Evolutionary conservation across 805 yeast genomes (phyloP).

Genomic region (Metschnikowia kofuensis): DNA sequence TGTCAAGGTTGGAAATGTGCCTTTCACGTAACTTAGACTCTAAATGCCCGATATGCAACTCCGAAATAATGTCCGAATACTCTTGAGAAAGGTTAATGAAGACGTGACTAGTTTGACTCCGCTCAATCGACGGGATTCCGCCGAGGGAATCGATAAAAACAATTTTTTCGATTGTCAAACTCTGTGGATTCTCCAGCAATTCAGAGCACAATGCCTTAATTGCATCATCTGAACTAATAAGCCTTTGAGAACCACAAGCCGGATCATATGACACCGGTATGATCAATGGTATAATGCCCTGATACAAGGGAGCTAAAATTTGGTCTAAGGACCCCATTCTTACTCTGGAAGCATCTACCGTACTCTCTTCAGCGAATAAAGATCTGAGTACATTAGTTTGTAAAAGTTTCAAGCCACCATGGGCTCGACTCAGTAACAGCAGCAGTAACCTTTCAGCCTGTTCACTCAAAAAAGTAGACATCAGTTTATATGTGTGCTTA

Average conservation of each 20-base stretch:
- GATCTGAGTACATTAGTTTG: slow-evolving; percentile 27
- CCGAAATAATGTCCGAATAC: slow-evolving; percentile 59
- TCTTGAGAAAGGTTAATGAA: slow-evolving; percentile 85
- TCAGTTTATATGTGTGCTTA: slow-evolving; percentile 27
- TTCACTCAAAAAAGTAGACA: slow-evolving; percentile 28
- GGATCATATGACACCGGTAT: slow-evolving; percentile 49
- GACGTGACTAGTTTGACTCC: slow-evolving; percentile 81
- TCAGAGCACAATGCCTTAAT: slow-evolving; percentile 25
- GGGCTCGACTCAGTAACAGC: slow-evolving; percentile 18
- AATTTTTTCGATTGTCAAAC: slow-evolving; percentile 72
- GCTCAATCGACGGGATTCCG: slow-evolving; percentile 85
- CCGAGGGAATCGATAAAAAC: slow-evolving; percentile 79
- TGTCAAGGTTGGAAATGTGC: slow-evolving; percentile 65
- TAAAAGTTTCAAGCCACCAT: slow-evolving; percentile 22
- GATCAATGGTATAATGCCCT: slow-evolving; percentile 58
- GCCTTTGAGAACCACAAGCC: slow-evolving; percentile 22
- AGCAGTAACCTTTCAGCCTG: slow-evolving; percentile 32
- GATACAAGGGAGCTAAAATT: slow-evolving; percentile 39
- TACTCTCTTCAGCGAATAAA: slow-evolving; percentile 20
- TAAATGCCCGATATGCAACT: slow-evolving; percentile 58
- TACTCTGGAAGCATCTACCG: neutral
- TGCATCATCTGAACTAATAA: slow-evolving; percentile 24
- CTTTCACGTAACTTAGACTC: slow-evolving; percentile 42
- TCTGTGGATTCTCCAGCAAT: slow-evolving; percentile 25
- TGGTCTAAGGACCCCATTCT: slow-evolving; percentile 26